Base-by-base conservation (phyloP, 2,329 filamentous ascomycete species). In the Fusarium hainanense region DNA sequence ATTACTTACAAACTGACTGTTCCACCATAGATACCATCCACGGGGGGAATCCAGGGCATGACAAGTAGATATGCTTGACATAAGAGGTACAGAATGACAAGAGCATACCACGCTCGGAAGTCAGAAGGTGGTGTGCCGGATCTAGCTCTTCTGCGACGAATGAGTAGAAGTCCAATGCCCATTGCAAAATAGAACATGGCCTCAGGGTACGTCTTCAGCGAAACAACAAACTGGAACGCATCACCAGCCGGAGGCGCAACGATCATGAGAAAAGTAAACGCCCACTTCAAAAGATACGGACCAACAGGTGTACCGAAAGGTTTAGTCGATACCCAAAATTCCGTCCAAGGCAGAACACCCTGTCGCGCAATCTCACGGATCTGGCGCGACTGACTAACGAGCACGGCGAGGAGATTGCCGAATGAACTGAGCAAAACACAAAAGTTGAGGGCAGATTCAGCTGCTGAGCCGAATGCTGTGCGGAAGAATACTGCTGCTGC, bases 1-100 rank as follows among this genome's bases (percentile, higher is more conserved):
- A 90, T 68, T 93, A 93, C 87, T 34, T 88, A 93, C 77, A 93
- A 93, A 55, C 86, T 90, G 3, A 92, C 90, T 58, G 90, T 87
- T 0, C 90, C 90, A 0, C 85, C 87, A 34, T 85, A 84, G 0
- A 81, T 80, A 0, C 90, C 90, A 1, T 81, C 84, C 1, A 82
- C 81, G 0, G 91, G 91, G 3, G 90, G 91, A 69, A 89, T 90
- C 91, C 90, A 93, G 0, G 91, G 90, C 84, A 92, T 91, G 18
- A 89, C 83, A 4, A 93, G 79, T 46, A 92, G 79, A 62, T 88
- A 92, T 0, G 89, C 58, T 54, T 91, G 86, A 1, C 88, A 79
- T 0, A 88, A 75, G 47, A 90, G 84, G 50, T 85, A 88, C 77
- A 93, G 91, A 10, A 85, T 72, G 2, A 92, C 77, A 0, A 85